Conservation (phyloP, 169 alveolate genomes). For the Cryptosporidium viatorum region DNA sequence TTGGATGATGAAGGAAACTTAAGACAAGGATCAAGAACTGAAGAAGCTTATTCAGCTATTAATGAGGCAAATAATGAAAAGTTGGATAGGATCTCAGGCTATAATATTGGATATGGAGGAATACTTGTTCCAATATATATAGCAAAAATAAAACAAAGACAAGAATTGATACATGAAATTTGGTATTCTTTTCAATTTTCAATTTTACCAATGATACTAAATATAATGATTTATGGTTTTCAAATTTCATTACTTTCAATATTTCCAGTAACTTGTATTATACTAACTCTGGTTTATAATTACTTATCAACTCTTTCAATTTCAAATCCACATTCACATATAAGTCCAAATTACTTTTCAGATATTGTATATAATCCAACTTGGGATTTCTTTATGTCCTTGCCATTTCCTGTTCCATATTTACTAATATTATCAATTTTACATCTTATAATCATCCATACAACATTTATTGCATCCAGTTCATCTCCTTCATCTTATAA, state of each 20-base stretch:
- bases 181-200: conserved; percentile 61
- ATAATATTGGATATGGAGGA: conserved; percentile 54
- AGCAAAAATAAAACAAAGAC: conserved; percentile 66
- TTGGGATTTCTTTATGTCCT: conserved; percentile 48
- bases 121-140: conserved; percentile 59
- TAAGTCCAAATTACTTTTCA: conserved; percentile 17
- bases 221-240: conserved; percentile 18
- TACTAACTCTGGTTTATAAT: conserved; percentile 27
- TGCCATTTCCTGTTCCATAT: conserved; percentile 48
- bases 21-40: not conserved
- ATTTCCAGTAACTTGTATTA: conserved; percentile 59
- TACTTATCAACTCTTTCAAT: conserved; percentile 40
- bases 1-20: not conserved
- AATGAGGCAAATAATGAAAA: not conserved
- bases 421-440: conserved; percentile 23
- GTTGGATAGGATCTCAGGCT: not conserved
- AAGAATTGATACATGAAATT: conserved; percentile 42
- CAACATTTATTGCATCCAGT: conserved; percentile 37
- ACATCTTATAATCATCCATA: conserved; percentile 37
- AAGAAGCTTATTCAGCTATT: not conserved
- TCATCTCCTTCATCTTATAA: conserved; percentile 12
- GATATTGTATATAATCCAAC: conserved; percentile 61
- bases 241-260: conserved; percentile 36
- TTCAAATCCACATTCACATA: conserved; percentile 23
- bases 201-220: conserved; percentile 15